A percentile compares a stretch with the other conserved stretches of the same genome.
Evolutionary conservation across 2,329 filamentous ascomycete species (phyloP).

Genomic region (Talaromyces sp.): DNA sequence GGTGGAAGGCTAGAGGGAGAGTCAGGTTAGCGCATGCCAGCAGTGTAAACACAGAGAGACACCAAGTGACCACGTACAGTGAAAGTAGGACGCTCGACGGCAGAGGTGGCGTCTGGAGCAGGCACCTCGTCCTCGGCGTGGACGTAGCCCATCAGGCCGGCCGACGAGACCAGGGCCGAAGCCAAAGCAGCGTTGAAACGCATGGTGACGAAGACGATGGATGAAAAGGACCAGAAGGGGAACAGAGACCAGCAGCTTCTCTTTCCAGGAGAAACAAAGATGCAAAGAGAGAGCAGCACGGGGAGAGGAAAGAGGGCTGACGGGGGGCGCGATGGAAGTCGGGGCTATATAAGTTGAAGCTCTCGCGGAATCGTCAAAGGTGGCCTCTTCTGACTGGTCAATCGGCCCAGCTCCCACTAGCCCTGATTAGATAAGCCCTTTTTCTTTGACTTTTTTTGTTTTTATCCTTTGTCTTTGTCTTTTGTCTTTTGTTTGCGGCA

Average conservation of each 20-base stretch:
- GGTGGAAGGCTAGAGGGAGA: conserved; percentile 65
- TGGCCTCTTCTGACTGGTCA: conserved; percentile 35
- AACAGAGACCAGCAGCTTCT: conserved; percentile 13
- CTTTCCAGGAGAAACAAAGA: conserved; percentile 12
- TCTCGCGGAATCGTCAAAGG: conserved; percentile 32
- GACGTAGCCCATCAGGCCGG: conserved; percentile 62
- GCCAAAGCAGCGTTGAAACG: conserved; percentile 77
- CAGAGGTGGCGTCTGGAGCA: conserved; percentile 48
- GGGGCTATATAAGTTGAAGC: conserved; percentile 28
- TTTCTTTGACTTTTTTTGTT: not conserved
- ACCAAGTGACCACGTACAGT: conserved; percentile 62
- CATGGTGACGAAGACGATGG: conserved; percentile 54
- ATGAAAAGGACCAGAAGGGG: conserved; percentile 10
- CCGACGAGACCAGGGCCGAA: conserved; percentile 64
- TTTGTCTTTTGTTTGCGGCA: not conserved
- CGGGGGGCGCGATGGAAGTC: conserved; percentile 11
- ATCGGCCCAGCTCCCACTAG: not conserved
- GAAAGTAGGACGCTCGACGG: conserved; percentile 72
- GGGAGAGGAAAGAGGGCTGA: conserved; percentile 16
- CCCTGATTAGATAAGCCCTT: not conserved
- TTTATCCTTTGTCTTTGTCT: not conserved
- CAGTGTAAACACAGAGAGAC: conserved; percentile 10
- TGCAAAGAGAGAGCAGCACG: conserved; percentile 14
- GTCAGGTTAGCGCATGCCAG: conserved; percentile 10
- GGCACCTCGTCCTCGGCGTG: conserved; percentile 64